Evolutionary conservation across 2,329 filamentous ascomycete species (phyloP).

Genomic region (Diplodia sapinea): DNA sequence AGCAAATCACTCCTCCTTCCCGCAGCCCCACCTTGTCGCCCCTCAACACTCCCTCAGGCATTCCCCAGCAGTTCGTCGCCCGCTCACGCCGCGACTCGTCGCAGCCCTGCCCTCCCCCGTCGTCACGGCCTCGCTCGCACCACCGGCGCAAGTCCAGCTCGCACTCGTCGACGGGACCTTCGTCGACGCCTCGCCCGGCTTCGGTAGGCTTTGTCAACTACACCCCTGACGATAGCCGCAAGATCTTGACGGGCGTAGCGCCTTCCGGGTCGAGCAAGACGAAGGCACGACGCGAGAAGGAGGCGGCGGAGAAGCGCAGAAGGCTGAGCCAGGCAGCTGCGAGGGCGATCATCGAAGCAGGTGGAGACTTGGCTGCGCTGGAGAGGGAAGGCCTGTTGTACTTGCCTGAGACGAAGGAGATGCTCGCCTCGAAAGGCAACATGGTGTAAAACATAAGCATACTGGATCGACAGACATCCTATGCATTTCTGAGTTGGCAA

Average conservation of each 20-base stretch:
- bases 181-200: slow-evolving; percentile 50
- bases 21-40: slow-evolving; percentile 28
- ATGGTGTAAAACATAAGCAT: not conserved
- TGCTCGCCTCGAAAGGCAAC: slow-evolving; percentile 10
- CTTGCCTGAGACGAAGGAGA: slow-evolving; percentile 26
- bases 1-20: slow-evolving; percentile 21
- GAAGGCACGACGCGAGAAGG: slow-evolving; percentile 88
- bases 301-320: slow-evolving; percentile 77
- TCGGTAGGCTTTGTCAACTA: slow-evolving; percentile 82
- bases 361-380: slow-evolving; percentile 64
- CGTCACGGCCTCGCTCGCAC: slow-evolving; percentile 20
- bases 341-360: slow-evolving; percentile 71
- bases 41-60: not conserved
- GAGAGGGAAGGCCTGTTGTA: slow-evolving; percentile 50
- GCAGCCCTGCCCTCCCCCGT: slow-evolving; percentile 10
- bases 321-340: slow-evolving; percentile 71
- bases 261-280: slow-evolving; percentile 92
- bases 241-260: slow-evolving; percentile 87
- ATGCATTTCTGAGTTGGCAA: not conserved
- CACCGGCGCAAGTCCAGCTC: slow-evolving; percentile 28
- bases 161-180: slow-evolving; percentile 33
- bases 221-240: slow-evolving; percentile 76
- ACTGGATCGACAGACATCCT: not conserved
- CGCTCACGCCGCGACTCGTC: slow-evolving; percentile 22
- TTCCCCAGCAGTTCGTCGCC: slow-evolving; percentile 11